These are phyloP conservation scores for Acanthamoeba castellanii DNA, from an alignment of 208 protist genomes.

Conservation along the genomic window DNA sequence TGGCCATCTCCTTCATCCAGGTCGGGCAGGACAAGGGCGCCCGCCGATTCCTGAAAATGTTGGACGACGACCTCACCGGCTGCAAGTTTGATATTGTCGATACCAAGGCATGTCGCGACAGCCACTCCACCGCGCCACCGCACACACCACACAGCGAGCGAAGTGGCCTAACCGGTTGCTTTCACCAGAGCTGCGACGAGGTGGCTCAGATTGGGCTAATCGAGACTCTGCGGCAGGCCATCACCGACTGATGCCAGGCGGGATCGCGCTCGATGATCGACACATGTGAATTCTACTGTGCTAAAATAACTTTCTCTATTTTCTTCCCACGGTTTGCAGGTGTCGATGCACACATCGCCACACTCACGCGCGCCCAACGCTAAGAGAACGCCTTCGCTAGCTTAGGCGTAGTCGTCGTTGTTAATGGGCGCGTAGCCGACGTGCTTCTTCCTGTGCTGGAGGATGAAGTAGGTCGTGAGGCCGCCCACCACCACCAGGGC, in stretches of 20 bases:
- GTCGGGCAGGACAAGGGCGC: conserved; percentile 44
- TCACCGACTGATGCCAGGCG: conserved; percentile 14
- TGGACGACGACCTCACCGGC: conserved; percentile 39
- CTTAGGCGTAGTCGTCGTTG: conserved; percentile 23
- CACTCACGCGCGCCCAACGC: too few species aligned
- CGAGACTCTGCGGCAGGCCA: conserved; percentile 59
- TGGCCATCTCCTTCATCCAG: conserved; percentile 60
- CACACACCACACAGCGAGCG: not conserved
- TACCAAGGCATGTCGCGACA: not conserved
- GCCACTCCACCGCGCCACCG: not conserved
- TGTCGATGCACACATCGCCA: too few species aligned
- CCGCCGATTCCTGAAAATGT: conserved; percentile 51
- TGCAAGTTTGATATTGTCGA: conserved; percentile 73
- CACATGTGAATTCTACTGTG: too few species aligned
- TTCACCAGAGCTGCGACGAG: not conserved
- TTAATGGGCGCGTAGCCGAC: conserved; percentile 32
- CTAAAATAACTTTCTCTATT: too few species aligned
- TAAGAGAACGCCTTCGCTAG: not conserved
- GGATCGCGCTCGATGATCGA: too few species aligned
- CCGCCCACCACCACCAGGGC: not conserved
- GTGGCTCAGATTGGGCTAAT: conserved; percentile 32
- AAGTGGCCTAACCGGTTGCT: too few species aligned
- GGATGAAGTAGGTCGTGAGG: not conserved
- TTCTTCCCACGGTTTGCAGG: too few species aligned
- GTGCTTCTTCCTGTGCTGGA: conserved; percentile 23